A percentile compares a stretch with the other conserved stretches of the same genome.
These are phyloP conservation scores for Spathaspora hagerdaliae DNA, from an alignment of 805 yeast genomes.

Conservation along the genomic window DNA sequence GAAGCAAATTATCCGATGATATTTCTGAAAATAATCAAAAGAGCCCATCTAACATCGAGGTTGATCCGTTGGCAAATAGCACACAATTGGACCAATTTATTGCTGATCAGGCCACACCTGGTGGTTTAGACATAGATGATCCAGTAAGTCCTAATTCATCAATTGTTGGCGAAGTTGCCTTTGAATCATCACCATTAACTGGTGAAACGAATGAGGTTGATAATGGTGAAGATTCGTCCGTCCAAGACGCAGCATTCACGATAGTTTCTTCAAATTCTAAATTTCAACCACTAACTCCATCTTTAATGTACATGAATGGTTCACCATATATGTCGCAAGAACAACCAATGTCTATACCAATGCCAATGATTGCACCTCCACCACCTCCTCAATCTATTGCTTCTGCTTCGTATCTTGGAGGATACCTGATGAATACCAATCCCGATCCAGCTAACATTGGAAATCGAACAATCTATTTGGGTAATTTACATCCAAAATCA, in stretches of 20 bases:
- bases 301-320: background rate
- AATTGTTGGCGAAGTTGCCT: background rate
- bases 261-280: constrained; percentile 1
- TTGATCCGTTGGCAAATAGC: background rate
- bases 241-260: background rate
- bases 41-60: background rate
- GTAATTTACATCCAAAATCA: constrained; percentile 61
- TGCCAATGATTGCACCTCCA: background rate
- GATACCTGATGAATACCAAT: constrained; percentile 19
- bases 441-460: constrained; percentile 33
- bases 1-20: background rate
- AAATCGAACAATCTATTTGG: constrained; percentile 68
- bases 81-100: constrained; percentile 5
- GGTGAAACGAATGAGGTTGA: background rate
- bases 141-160: constrained; percentile 9
- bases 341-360: no score
- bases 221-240: background rate
- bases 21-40: background rate
- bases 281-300: background rate
- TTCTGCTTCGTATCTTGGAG: constrained; percentile 4
- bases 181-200: background rate
- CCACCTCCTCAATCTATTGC: constrained; percentile 3
- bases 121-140: constrained; percentile 2
- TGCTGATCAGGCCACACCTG: background rate
- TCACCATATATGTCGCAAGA: no score